Evolutionary conservation across 495 filamentous ascomycete genomes (phyloP).

Genomic region (Aspergillus steynii): DNA sequence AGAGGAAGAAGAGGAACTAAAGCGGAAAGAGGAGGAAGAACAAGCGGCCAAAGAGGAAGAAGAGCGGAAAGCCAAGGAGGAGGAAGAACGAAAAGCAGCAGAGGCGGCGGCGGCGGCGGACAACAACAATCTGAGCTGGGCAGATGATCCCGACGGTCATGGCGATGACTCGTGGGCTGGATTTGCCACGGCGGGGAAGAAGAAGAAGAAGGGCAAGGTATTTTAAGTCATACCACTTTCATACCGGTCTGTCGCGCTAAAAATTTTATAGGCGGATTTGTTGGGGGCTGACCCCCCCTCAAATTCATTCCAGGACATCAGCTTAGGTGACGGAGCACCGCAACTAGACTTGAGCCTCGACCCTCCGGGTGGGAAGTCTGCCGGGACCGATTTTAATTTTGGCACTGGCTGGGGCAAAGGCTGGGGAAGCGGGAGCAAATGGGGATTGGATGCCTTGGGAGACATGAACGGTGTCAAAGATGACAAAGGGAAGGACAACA

Average conservation of each 20-base stretch:
- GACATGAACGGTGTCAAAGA: constrained; percentile 35
- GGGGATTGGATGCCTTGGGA: constrained; percentile 34
- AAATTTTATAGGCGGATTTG: constrained; percentile 11
- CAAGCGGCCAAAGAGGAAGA: constrained; percentile 30
- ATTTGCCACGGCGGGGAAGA: constrained; percentile 37
- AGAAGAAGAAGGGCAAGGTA: constrained; percentile 56
- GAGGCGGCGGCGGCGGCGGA: constrained; percentile 39
- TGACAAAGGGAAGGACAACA: constrained; percentile 33
- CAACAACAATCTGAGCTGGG: constrained; percentile 45
- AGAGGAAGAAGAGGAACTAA: constrained; percentile 33
- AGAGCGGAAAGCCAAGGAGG: constrained; percentile 36
- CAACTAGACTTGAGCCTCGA: constrained; percentile 50
- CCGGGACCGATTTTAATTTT: constrained; percentile 40
- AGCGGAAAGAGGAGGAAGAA: constrained; percentile 31
- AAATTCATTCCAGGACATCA: constrained; percentile 48
- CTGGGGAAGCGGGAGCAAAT: constrained; percentile 41
- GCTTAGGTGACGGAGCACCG: constrained; percentile 40
- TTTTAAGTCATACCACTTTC: not conserved
- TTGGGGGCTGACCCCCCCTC: constrained; percentile 24
- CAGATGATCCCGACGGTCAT: constrained; percentile 35
- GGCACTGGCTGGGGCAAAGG: constrained; percentile 44
- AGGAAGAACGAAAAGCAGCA: constrained; percentile 34
- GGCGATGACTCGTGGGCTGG: constrained; percentile 40
- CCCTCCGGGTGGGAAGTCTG: constrained; percentile 25
- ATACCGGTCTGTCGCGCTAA: not conserved